These are phyloP conservation scores for Dactylella cylindrospora DNA, from an alignment of 2,329 filamentous ascomycete species.

Conservation along the genomic window DNA sequence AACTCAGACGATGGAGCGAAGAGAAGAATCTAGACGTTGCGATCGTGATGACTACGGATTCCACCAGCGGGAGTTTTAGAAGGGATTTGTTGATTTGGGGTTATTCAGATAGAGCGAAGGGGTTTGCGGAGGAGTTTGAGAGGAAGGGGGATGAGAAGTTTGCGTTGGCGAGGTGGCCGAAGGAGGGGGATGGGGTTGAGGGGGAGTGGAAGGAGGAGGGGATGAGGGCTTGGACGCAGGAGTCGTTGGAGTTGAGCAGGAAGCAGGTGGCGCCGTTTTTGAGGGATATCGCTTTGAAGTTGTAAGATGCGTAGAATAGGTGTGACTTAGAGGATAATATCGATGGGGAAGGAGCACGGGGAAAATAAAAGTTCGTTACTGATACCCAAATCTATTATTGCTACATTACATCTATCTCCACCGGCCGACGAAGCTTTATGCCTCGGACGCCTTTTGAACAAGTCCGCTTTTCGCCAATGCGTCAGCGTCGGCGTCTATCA, in stretches of 20 bases:
- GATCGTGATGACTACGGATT: conserved; percentile 65
- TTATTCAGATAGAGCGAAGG: conserved; percentile 56
- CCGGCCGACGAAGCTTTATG: too few relatives aligned
- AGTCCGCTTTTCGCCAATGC: conserved; percentile 62
- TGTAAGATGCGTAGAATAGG: conserved; percentile 54
- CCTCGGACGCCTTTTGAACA: conserved; percentile 54
- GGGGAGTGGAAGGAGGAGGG: conserved; percentile 54
- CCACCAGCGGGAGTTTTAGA: conserved; percentile 59
- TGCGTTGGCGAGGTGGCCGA: conserved; percentile 59
- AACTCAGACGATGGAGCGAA: conserved; percentile 59
- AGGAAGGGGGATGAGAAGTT: conserved; percentile 56
- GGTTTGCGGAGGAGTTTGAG: conserved; percentile 61
- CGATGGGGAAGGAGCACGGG: conserved; percentile 52
- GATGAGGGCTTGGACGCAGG: conserved; percentile 68
- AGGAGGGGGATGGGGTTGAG: conserved; percentile 55
- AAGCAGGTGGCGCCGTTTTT: conserved; percentile 71
- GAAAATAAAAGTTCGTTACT: conserved; percentile 54
- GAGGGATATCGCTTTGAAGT: conserved; percentile 54
- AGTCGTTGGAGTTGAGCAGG: conserved; percentile 62
- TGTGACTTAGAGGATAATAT: conserved; percentile 54
- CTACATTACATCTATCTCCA: conserved; percentile 16
- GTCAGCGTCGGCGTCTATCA: conserved; percentile 57
- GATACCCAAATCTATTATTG: conserved; percentile 50
- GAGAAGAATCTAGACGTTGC: conserved; percentile 65
- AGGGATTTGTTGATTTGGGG: conserved; percentile 71